Conservation (phyloP, 106 monocot species). For the Dactylorhiza incarnata region DNA sequence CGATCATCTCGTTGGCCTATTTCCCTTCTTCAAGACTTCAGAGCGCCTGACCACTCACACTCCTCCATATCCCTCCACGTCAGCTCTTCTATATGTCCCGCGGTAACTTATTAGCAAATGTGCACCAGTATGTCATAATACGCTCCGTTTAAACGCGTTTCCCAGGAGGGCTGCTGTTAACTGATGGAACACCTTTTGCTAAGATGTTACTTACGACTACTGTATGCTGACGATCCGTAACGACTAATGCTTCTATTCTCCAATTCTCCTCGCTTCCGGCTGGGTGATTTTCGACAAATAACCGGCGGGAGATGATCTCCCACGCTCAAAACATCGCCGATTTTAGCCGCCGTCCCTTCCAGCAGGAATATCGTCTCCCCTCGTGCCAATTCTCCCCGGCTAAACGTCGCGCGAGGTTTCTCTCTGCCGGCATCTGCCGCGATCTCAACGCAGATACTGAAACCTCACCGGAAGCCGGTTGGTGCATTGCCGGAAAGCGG, state of each 20-base stretch:
- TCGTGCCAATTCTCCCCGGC: conserved; percentile 5
- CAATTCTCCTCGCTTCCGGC: not conserved
- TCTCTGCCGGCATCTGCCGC: conserved; percentile 5
- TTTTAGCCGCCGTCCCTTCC: not conserved
- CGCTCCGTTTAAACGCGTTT: not conserved
- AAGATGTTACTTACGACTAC: too few relatives aligned
- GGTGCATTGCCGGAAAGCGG: conserved; percentile 13
- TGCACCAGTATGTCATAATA: not conserved
- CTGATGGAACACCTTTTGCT: too few relatives aligned
- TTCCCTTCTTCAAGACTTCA: not conserved
- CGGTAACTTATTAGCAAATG: not conserved
- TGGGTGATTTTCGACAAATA: not conserved
- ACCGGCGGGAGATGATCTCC: conserved; percentile 18
- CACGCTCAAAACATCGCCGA: conserved; percentile 23
- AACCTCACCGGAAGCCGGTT: not conserved
- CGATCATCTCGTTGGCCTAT: not conserved
- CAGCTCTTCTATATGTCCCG: not conserved
- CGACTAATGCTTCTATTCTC: too few relatives aligned
- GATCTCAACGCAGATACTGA: not conserved
- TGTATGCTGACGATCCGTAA: too few relatives aligned
- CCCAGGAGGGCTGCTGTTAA: too few relatives aligned
- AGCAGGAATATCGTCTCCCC: not conserved
- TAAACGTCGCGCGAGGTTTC: not conserved
- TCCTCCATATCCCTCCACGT: not conserved
- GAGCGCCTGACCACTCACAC: not conserved